Evolutionary conservation across 177 flowering plant species (phyloP).

Genomic region (Vitis hybrid): DNA sequence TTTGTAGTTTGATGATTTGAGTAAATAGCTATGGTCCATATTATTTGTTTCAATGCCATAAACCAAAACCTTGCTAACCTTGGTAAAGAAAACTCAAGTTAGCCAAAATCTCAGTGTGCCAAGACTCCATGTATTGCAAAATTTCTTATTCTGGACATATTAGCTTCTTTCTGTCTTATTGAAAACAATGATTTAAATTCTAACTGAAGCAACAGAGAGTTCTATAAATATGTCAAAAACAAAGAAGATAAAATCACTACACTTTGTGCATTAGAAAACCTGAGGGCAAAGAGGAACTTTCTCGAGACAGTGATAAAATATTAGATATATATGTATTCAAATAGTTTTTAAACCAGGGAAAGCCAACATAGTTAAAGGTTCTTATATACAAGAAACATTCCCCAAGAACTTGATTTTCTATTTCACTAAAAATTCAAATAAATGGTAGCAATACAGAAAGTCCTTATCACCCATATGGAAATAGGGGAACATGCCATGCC

Average conservation of each 20-base stretch:
- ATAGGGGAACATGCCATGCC: too few relatives aligned
- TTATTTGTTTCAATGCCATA: background rate
- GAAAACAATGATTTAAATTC: background rate
- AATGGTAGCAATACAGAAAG: background rate
- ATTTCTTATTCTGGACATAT: background rate
- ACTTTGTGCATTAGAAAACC: too few relatives aligned
- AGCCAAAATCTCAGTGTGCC: too few relatives aligned
- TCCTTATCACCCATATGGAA: too few relatives aligned
- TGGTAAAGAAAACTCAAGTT: background rate
- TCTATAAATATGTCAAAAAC: background rate
- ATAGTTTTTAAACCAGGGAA: background rate
- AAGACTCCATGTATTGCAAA: background rate
- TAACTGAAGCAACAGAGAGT: background rate
- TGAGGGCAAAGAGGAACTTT: background rate
- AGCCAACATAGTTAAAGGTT: background rate
- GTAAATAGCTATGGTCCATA: background rate
- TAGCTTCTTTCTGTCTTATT: background rate
- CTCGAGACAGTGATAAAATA: background rate
- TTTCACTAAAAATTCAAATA: slow-evolving; percentile 1
- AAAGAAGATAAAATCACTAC: background rate
- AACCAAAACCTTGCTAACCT: background rate
- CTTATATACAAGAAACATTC: background rate
- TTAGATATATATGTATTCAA: background rate
- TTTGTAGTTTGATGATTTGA: too few relatives aligned
- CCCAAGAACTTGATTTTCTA: background rate